A percentile compares a stretch with the other conserved stretches of the same genome.
Evolutionary conservation across 164 flowering plant species (phyloP).

Genomic region (Magnolia kwangsiensis): DNA sequence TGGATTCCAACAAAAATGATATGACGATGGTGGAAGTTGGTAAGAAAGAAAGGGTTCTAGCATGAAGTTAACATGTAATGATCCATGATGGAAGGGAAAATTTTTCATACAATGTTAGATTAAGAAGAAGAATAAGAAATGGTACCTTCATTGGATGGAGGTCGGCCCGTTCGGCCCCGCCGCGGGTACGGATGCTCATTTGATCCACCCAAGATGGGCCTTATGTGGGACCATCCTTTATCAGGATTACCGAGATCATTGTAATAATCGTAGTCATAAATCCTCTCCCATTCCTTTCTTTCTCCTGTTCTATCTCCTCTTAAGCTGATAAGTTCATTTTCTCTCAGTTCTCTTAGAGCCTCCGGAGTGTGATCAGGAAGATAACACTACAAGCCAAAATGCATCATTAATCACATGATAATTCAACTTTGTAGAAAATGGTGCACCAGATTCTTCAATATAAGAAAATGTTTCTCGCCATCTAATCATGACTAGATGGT

Average conservation of each 20-base stretch:
- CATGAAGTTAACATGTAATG: too few relatives aligned
- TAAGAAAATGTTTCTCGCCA: too few relatives aligned
- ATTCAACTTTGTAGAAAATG: too few relatives aligned
- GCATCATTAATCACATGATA: too few relatives aligned
- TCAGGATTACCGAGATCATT: constrained; percentile 84
- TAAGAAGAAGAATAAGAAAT: not conserved
- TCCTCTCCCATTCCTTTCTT: constrained; percentile 72
- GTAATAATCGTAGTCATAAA: constrained; percentile 77
- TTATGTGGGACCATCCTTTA: constrained; percentile 31
- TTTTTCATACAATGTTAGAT: too few relatives aligned
- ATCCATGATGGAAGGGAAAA: too few relatives aligned
- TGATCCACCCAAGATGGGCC: constrained; percentile 81
- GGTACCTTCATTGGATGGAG: constrained; percentile 45
- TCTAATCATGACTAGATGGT: too few relatives aligned
- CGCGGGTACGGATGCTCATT: constrained; percentile 67
- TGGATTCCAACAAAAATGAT: too few relatives aligned
- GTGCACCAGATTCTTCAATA: too few relatives aligned
- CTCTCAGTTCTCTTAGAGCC: constrained; percentile 49
- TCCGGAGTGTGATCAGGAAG: constrained; percentile 67
- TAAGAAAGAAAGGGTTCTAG: too few relatives aligned
- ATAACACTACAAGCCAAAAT: constrained; percentile 38
- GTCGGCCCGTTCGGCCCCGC: constrained; percentile 71
- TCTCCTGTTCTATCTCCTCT: constrained; percentile 72
- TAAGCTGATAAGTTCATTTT: constrained; percentile 51
- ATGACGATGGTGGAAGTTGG: too few relatives aligned